Evolutionary conservation across 257 asterid genomes (phyloP).

Genomic region (Leptodermis oblonga): DNA sequence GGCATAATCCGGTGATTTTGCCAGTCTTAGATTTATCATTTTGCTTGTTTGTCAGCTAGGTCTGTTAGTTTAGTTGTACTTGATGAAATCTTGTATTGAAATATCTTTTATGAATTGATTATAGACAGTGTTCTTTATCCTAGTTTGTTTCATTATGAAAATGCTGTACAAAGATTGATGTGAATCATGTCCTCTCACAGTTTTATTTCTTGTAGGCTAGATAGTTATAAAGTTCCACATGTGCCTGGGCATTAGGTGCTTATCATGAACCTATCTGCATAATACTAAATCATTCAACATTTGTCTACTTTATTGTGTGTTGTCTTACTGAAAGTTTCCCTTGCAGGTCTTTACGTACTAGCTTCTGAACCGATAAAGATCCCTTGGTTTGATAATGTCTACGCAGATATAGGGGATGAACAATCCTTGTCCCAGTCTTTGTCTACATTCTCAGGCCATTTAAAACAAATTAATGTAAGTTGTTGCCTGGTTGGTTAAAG

Average conservation of each 20-base stretch:
- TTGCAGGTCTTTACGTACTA: conserved; percentile 84
- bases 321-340: conserved; percentile 8
- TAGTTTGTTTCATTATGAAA: neutral
- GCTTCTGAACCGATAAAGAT: conserved; percentile 87
- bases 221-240: neutral
- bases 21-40: neutral
- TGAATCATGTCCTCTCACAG: neutral
- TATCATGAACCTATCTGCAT: neutral
- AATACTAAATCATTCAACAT: neutral
- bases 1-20: neutral
- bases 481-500: conserved; percentile 12
- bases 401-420: conserved; percentile 98
- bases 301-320: neutral
- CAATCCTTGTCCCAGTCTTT: conserved; percentile 92
- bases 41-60: conserved; percentile 2
- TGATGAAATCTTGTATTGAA: neutral
- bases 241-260: neutral
- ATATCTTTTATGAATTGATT: neutral
- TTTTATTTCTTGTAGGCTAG: neutral
- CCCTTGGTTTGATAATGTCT: conserved; percentile 97
- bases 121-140: neutral
- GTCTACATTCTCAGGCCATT: conserved; percentile 97
- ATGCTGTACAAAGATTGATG: neutral
- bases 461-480: conserved; percentile 94
- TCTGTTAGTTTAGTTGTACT: conserved; percentile 2